Evolutionary conservation across 352 stramenopile species (phyloP), one percentile per base, ranked within the genome.

Genomic region (Globisporangium emineosum): DNA sequence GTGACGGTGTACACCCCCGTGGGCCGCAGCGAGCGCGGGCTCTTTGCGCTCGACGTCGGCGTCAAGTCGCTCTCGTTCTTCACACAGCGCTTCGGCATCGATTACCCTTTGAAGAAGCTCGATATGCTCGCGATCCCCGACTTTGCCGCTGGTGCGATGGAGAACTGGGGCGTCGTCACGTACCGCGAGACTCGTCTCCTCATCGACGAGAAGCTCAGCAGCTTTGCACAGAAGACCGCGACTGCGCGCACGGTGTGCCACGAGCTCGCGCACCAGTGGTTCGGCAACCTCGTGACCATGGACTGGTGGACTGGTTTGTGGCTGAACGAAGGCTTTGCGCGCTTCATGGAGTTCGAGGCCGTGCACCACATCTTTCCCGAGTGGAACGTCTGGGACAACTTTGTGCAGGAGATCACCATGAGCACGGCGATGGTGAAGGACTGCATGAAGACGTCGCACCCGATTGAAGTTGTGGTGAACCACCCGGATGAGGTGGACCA

Each of bases 221-320:
- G 79, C 51, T 85, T 89, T 47, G 65, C 68, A 33, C 80, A 90
- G 56, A 89, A 90, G 65, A 76, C 78, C 51, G 75, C 71, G 5
- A 97, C 98, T 23, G 96, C 96, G 27, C 90, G 89, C 4, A 97
- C 98, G 2, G 96, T 99, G 19, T 98, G 91, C 47, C 97, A 99
- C 73, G 97, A 99, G 77, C 87, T 99, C 6, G 96, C 97, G 0
- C 97, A 99, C 80, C 96, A 99, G 62, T 92, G 82, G 85, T 99
- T 99, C 61, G 96, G 97, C 43, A 99, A 99, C 70, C 75, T 99
- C 0, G 97, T 99, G 13, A 99, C 97, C 8, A 99, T 99, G 97
- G 84, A 93, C 27, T 99, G 97, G 81, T 98, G 94, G 93, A 95
- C 92, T n/a, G 88, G 90, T 4, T 70, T 98, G 37, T 98, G 94